Base-by-base conservation (phyloP, 2,329 filamentous ascomycete genomes). In the Colletotrichum tabaci region DNA sequence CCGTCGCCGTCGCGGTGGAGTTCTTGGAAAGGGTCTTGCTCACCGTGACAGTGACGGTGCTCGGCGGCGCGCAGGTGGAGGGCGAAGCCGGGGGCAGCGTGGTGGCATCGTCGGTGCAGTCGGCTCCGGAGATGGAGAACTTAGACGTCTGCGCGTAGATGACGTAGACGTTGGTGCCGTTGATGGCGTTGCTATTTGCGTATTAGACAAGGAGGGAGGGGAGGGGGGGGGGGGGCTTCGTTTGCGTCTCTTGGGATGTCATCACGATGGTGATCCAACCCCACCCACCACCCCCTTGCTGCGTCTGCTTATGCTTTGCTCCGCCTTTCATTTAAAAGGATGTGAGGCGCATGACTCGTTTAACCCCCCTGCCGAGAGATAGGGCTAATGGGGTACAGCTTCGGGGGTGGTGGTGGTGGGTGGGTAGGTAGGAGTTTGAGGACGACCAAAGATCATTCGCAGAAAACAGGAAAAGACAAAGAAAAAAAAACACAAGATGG, bases 121-220 rank as follows among this genome's bases (percentile, higher is more conserved):
- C 65, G 55, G 74, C 75, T 64, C 77, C 77, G 62, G 73, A 53
- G 73, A 84, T 74, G 71, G 72, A 80, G 77, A 84, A 84, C 70
- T 80, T 80, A 57, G 78, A 76, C 35, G 82, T 81, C 77, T 84
- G 82, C 7, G 83, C 80, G 74, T 84, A 81, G 77, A 84, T 84
- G 61, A 84, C 78, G 74, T 82, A 84, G 73, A 83, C 79, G 75
- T 84, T 84, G 74, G 82, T 84, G 73, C 82, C 83, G 78, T 84
- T 84, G 77, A 84, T 83, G 73, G 81, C 82, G 74, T 83, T 84
- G 77, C 69, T 72, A 49, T 40, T 15, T 26, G 53, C 38, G 4
- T 42, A 5, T 44, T 10, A 50, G 60, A 26, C 26, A 26, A 26
- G 26, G 26, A 26, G 26, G 26, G 4, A 26, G 23, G 23, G 23